A percentile compares a stretch with the other conserved stretches of the same genome.
phyloP scores from a whole-genome alignment of 2,329 filamentous ascomycete species.

The Teratosphaeria zuluensis region DNA sequence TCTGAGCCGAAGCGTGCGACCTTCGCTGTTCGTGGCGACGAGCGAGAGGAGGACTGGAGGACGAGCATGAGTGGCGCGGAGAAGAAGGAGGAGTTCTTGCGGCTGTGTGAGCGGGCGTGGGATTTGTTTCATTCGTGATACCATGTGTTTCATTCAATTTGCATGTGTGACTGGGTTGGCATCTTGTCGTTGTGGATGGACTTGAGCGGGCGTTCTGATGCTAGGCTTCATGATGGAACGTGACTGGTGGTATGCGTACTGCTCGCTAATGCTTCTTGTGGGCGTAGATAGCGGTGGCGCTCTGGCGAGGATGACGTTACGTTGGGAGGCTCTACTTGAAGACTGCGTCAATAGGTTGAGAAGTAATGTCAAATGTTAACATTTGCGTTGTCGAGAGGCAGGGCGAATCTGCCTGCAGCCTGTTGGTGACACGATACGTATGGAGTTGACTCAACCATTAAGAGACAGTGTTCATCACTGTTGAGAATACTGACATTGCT shows the following conservation, averaged over 20 bases:
- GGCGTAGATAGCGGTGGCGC: neutral
- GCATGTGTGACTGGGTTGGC: neutral
- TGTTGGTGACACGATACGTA: neutral
- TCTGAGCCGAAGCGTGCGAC: constrained; percentile 44
- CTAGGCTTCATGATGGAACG: neutral
- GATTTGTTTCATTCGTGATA: constrained; percentile 84
- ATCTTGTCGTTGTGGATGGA: neutral
- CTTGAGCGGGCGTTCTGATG: neutral
- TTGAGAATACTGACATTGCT: no score
- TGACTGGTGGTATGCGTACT: neutral
- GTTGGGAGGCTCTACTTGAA: neutral
- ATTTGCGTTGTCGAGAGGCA: neutral
- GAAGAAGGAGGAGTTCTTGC: constrained; percentile 91
- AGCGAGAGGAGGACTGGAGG: constrained; percentile 44
- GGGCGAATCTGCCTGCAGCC: neutral
- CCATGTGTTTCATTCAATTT: neutral
- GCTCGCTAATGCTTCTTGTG: neutral
- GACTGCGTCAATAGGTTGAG: neutral
- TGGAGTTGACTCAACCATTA: no score
- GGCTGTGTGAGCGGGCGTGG: constrained; percentile 82
- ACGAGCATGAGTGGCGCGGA: constrained; percentile 69
- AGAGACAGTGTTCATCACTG: no score
- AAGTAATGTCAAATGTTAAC: neutral
- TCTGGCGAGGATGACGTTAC: neutral
- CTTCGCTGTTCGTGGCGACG: constrained; percentile 17